Evolutionary conservation across 352 stramenopile genomes (phyloP), one percentile per base, ranked within the genome.

Genomic region (Pythium rishiriense): DNA sequence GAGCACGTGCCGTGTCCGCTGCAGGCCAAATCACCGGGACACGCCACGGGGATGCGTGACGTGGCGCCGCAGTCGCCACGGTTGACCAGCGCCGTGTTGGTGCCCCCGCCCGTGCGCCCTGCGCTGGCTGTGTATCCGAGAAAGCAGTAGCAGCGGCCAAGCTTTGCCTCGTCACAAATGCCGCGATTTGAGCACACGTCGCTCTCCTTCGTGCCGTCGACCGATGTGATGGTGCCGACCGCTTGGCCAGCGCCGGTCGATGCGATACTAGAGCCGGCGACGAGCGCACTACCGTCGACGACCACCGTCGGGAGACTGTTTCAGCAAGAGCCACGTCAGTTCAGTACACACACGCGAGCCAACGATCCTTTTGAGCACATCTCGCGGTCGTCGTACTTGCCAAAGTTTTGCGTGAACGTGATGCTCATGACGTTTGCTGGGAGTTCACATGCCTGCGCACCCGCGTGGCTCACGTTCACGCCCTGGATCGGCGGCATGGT

Each of bases 331-430:
- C 35, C 9, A 8, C 17, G 14, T 43, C 37, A 19, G 37, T n/a
- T 43, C 9, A 43, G 37, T 21, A 43, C 9, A 43, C 19, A 21
- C 37, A 1, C 9, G 9, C 5, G n/a, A 43, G 11, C 11, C 9
- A 21, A 6, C n/a, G n/a, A n/a, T n/a, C n/a, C n/a, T n/a, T n/a
- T n/a, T n/a, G n/a, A n/a, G n/a, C n/a, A n/a, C n/a, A n/a, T n/a
- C n/a, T n/a, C n/a, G 43, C 11, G 19, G 1, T 31, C 4, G 4
- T 87, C 81, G 17, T 84, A 91, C 84, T 85, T 84, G 41, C 77
- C 82, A 72, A 91, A 93, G 64, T 93, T 83, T 57, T 91, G 82
- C 1, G 78, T 93, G 61, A 93, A 93, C 28, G 80, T 91, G 39
- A 93, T 57, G 21, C 71, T 76, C 48, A 85, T 87, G 42, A 82